Evolutionary conservation across 345 rosid species (phyloP), one percentile per base, ranked within the genome.

Genomic region (Microcos paniculata): DNA sequence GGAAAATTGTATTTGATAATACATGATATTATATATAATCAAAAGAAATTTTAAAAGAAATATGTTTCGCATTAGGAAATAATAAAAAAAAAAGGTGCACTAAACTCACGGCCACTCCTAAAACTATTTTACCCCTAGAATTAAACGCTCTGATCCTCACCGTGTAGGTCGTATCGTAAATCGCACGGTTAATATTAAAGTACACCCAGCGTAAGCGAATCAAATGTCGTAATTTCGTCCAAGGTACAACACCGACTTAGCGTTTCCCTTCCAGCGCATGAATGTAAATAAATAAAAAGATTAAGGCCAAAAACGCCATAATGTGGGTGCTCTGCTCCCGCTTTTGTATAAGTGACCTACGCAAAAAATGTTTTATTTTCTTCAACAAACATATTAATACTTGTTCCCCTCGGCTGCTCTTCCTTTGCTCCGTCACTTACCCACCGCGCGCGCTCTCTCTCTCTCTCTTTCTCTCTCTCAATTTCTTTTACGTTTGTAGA

Each of bases 341-440:
- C 73, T 51, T 70, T 70, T 23, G 24, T 70, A 70, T 21, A 51
- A 70, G 53, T 68, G 30, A 70, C 73, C 45, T 31, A 51, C 58
- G 59, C 40, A 18, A 18, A 18, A 2, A 31, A 9, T 12, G 2
- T 35, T 35, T 31, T 33, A 8, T 7, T 7, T 51, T 30, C 26
- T 51, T 70, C 61, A 51, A 51, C 61, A 70, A 68, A 51, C 73
- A 35, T 31, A 51, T 69, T 51, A 42, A 51, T 70, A 51, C 19
- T 51, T 70, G 30, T 35, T 33, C 73, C 24, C 61, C 14, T 70
- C 19, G 46, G 43, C 16, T n/a, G 61, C 61, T 70, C 61, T 52
- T 33, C 73, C 28, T 70, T 51, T 33, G 30, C 45, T 51, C 73
- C 61, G 61, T 11, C 30, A 31, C 73, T 51, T n/a, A 9, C 2